Base-by-base conservation (phyloP, 2,329 filamentous ascomycete species). In the Ophiostoma triangulosporum region DNA sequence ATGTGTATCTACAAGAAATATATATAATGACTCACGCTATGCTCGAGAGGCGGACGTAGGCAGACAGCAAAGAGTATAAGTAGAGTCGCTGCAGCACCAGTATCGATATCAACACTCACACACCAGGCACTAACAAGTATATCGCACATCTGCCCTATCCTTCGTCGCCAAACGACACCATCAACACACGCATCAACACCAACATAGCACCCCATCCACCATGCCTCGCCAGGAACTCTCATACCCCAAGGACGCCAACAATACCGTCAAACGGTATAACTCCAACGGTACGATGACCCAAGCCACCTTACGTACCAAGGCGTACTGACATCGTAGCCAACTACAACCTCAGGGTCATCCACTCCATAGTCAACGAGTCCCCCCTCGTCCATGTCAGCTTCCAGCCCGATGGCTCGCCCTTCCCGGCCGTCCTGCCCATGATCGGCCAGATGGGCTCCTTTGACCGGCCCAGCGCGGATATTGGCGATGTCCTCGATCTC, bases 311-410 rank as follows among this genome's bases (percentile, higher is more conserved):
- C n/a, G n/a, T 12, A 48, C 31, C 4, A 5, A 40, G 11, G 31
- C 11, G 8, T 7, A 8, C 46, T 48, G n/a, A 48, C 29, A 6
- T 2, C 48, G 2, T 17, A 88, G 84, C 78, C 50, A 75, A 75
- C 50, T 94, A 95, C 64, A 80, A 87, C 54, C 75, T 84, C 50
- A 72, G 79, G 48, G 78, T 81, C 7, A 87, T 94, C 63, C 86
- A 94, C 65, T 65, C 68, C 55, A 84, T 94, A 62, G 72, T 95
- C 67, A 89, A 91, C 68, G 73, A 73, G 20, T 77, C 78, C n/a
- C 80, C 79, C 35, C 76, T 94, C 50, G 74, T 93, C 15, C 83
- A 94, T 68, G 81, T 94, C 61, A 88, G 87, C 58, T 94, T 94
- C 74, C 78, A 75, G 50, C 68, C 74, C 4, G 70, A 75, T 0